A percentile compares a stretch with the other conserved stretches of the same genome.
phyloP scores from a whole-genome alignment of 192 early-diverging fungal species.

The Tieghemiomyces parasiticus region DNA sequence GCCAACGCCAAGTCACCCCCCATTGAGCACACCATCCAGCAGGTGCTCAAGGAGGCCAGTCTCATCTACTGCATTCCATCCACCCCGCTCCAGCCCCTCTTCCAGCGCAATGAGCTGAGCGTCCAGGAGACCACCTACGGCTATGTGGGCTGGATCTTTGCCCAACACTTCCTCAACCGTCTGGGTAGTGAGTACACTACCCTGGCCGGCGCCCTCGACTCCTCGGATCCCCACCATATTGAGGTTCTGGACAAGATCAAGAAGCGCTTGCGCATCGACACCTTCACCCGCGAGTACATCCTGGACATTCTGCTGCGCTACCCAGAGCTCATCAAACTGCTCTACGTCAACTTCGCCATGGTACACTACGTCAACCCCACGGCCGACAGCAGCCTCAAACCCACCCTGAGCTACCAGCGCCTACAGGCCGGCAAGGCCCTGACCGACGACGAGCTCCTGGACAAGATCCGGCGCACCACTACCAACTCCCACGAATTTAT shows the following conservation, averaged over 20 bases:
- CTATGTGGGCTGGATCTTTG: slow-evolving; percentile 94
- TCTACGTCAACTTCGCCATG: slow-evolving; percentile 92
- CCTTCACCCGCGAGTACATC: slow-evolving; percentile 96
- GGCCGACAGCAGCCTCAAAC: slow-evolving; percentile 30
- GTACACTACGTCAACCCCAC: slow-evolving; percentile 76
- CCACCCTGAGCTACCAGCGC: slow-evolving; percentile 81
- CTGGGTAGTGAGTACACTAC: slow-evolving; percentile 87
- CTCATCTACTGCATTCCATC: slow-evolving; percentile 92
- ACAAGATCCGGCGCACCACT: slow-evolving; percentile 81
- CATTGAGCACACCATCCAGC: slow-evolving; percentile 76
- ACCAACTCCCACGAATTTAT: slow-evolving; percentile 89
- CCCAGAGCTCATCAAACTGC: slow-evolving; percentile 79
- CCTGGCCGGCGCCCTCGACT: slow-evolving; percentile 70
- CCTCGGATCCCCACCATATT: slow-evolving; percentile 63
- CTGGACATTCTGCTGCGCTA: slow-evolving; percentile 92
- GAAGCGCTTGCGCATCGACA: slow-evolving; percentile 92
- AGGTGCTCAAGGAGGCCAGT: slow-evolving; percentile 94
- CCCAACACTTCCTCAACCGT: slow-evolving; percentile 97
- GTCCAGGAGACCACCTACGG: slow-evolving; percentile 96
- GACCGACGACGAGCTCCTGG: slow-evolving; percentile 66
- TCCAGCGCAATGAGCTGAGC: slow-evolving; percentile 80
- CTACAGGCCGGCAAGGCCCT: slow-evolving; percentile 60
- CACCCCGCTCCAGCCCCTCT: slow-evolving; percentile 86
- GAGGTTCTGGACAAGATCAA: slow-evolving; percentile 95
- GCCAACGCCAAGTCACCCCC: slow-evolving; percentile 59